Evolutionary conservation across 768 basidiomycete species (phyloP).

Genomic region (Russula virescens): DNA sequence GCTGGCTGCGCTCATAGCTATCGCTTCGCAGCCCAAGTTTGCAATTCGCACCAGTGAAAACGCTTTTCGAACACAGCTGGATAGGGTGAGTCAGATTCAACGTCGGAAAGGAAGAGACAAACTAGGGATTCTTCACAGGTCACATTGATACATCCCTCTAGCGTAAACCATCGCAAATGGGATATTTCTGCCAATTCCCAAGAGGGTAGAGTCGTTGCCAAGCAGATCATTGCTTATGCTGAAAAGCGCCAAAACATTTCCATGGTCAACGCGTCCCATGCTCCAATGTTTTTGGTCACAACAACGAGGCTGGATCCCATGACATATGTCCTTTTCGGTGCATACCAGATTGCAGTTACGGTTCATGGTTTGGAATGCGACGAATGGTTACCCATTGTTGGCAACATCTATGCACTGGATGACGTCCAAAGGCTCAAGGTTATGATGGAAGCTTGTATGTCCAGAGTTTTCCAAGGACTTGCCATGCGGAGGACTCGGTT

Average conservation of each 20-base stretch:
- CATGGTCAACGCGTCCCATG: slow-evolving; percentile 34
- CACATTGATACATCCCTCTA: slow-evolving; percentile 77
- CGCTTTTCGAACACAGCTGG: slow-evolving; percentile 66
- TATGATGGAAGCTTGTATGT: slow-evolving; percentile 76
- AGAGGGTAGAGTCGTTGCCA: slow-evolving; percentile 39
- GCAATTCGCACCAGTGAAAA: slow-evolving; percentile 68
- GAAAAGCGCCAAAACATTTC: slow-evolving; percentile 81
- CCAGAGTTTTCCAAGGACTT: slow-evolving; percentile 88
- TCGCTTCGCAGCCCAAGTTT: slow-evolving; percentile 87
- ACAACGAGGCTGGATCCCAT: slow-evolving; percentile 85
- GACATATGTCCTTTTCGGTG: slow-evolving; percentile 88
- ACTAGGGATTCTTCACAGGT: slow-evolving; percentile 37
- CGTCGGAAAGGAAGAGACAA: neutral
- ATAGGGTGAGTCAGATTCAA: slow-evolving; percentile 55
- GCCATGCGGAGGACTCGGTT: slow-evolving; percentile 39
- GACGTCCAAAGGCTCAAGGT: slow-evolving; percentile 77
- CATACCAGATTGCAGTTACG: slow-evolving; percentile 65
- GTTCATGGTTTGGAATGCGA: slow-evolving; percentile 80
- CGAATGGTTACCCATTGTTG: slow-evolving; percentile 82
- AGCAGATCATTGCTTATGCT: slow-evolving; percentile 72
- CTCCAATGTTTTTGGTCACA: slow-evolving; percentile 61
- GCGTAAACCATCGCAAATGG: slow-evolving; percentile 73
- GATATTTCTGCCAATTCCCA: slow-evolving; percentile 33
- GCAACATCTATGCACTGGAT: slow-evolving; percentile 67
- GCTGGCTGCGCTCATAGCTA: slow-evolving; percentile 75